Percentiles rank a stretch among this genome's conserved stretches.
Conservation (phyloP, 1,139 yeast genomes). For the Pichia sp. region DNA sequence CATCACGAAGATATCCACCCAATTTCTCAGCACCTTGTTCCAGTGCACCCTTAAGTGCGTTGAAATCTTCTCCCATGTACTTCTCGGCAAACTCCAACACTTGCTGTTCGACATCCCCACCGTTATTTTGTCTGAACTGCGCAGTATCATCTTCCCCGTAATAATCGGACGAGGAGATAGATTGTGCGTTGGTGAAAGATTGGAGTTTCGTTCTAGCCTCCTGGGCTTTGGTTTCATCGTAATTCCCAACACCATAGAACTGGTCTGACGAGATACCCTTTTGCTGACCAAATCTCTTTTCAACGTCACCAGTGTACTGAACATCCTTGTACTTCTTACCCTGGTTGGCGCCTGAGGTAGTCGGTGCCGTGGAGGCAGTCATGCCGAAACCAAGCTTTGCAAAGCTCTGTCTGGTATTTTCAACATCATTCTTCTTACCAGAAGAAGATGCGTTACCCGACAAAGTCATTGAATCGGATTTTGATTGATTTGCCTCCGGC, state of each 20-base stretch:
- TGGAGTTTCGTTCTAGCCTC: conserved; percentile 80
- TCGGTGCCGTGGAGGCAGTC: conserved; percentile 41
- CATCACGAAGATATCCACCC: conserved; percentile 80
- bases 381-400: conserved; percentile 85
- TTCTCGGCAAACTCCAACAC: conserved; percentile 60
- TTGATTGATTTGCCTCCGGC: not conserved
- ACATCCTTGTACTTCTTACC: conserved; percentile 40
- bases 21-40: conserved; percentile 91
- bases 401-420: conserved; percentile 63
- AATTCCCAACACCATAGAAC: conserved; percentile 82
- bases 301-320: conserved; percentile 63
- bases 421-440: conserved; percentile 32
- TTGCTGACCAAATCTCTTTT: conserved; percentile 76
- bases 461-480: conserved; percentile 11
- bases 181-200: conserved; percentile 77
- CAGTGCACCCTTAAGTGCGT: conserved; percentile 83
- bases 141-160: conserved; percentile 66
- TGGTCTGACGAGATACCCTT: conserved; percentile 96
- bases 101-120: conserved; percentile 45
- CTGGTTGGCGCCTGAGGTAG: conserved; percentile 24
- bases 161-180: conserved; percentile 88
- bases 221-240: conserved; percentile 69
- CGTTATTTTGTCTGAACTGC: conserved; percentile 32
- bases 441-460: conserved; percentile 2
- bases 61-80: conserved; percentile 84